Evolutionary conservation across 164 flowering plant genomes (phyloP), one percentile per base, ranked within the genome.

Genomic region (Vitis rotundifolia): DNA sequence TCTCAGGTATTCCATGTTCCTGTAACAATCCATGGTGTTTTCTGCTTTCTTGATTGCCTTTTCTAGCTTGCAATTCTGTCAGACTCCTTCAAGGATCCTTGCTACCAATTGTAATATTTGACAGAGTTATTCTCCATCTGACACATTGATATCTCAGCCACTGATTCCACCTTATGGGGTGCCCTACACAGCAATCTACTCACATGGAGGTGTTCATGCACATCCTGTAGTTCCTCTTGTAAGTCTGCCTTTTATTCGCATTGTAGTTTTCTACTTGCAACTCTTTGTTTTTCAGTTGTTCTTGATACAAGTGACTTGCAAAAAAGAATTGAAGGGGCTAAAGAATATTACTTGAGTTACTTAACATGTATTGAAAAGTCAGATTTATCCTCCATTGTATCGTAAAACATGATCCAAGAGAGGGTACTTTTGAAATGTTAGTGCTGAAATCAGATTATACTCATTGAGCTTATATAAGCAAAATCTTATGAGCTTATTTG

Each of bases 11-110:
- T 49, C 12, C 29, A 19, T 49, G 26, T 63, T 60, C 16, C 16
- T 60, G n/a, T 11, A 60, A 60, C 2, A 52, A 63, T 49, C 14
- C 49, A 6, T 82, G 80, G 80, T 56, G 4, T 11, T 2, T 11
- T 64, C 56, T 11, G 9, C 67, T 50, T 64, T 18, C 26, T 29
- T 49, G 55, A n/a, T 44, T 66, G 28, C 8, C 19, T 19, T 55
- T 31, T 31, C 19, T 31, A 9, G 37, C 50, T 29, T 60, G 63
- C 49, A 60, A 60, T 31, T 60, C 63, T 29, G 15, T 58, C 44
- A 0, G 61, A 48, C 49, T 48, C 8, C 15, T 11, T 7, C 4
- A 22, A 13, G 48, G 16, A 60, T 47, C 63, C 63, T 29, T 14
- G 9, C 49, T 13, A 60, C 31, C 19, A 31, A 60, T 60, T 60